Evolutionary conservation across 2,329 filamentous ascomycete species (phyloP).

Genomic region (Aspergillus carbonarius): DNA sequence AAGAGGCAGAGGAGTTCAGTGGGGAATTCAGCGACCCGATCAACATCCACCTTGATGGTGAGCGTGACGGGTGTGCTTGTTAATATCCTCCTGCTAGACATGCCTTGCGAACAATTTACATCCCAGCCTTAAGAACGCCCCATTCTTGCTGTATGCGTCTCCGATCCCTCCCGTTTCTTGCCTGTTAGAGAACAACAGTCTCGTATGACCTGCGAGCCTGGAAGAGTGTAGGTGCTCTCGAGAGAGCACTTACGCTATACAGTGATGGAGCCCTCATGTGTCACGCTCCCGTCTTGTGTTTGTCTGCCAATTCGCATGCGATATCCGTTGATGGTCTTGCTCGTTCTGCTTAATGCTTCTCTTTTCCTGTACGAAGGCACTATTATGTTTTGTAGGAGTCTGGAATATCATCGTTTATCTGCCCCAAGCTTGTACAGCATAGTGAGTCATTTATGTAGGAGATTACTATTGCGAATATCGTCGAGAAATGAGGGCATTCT

Average conservation of each 20-base stretch:
- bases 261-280: constrained; percentile 16
- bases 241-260: constrained; percentile 17
- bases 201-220: constrained; percentile 4
- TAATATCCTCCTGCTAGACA: constrained; percentile 49
- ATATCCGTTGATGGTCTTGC: constrained; percentile 14
- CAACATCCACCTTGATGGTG: constrained; percentile 94
- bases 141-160: constrained; percentile 9
- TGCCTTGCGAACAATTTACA: constrained; percentile 26
- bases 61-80: constrained; percentile 90
- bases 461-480: no score
- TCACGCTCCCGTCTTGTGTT: constrained; percentile 13
- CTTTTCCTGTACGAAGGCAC: constrained; percentile 15
- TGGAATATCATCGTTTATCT: constrained; percentile 19
- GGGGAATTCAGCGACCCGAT: constrained; percentile 97
- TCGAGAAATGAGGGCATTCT: no score
- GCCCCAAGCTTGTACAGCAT: background rate
- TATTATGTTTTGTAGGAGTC: constrained; percentile 26
- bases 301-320: constrained; percentile 17
- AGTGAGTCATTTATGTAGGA: background rate
- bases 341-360: constrained; percentile 12
- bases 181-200: background rate
- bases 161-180: background rate
- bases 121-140: constrained; percentile 15
- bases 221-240: constrained; percentile 7
- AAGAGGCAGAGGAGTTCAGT: constrained; percentile 96